Conservation (phyloP, 371 early-diverging fungal species). For the Mortierella sp. region DNA sequence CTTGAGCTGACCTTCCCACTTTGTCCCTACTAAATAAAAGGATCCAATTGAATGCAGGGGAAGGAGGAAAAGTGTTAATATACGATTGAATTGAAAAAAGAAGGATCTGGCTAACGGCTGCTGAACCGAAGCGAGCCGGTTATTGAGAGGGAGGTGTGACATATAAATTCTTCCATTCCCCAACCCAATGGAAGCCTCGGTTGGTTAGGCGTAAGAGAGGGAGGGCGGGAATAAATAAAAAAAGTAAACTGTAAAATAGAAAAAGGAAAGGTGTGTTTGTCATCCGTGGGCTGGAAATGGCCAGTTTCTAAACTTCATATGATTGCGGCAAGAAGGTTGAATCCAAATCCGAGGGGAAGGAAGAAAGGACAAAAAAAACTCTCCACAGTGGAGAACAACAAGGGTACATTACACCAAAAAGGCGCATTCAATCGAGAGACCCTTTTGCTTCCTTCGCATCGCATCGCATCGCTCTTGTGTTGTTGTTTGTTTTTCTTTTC, state of each 20-base stretch:
- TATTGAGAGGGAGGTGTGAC: not conserved
- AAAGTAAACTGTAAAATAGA: not conserved
- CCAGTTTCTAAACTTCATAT: constrained; percentile 19
- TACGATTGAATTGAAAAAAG: not conserved
- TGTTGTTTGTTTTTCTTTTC: constrained; percentile 8
- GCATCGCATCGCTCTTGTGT: not conserved
- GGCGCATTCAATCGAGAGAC: not conserved
- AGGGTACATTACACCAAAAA: not conserved
- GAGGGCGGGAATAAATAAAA: not conserved
- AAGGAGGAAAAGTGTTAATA: not conserved
- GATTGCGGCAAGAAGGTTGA: constrained; percentile 28
- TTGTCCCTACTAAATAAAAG: constrained; percentile 17
- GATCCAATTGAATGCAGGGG: not conserved
- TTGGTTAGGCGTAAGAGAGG: constrained; percentile 8
- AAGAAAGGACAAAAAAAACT: not conserved
- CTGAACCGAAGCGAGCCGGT: constrained; percentile 49
- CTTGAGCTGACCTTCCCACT: constrained; percentile 58
- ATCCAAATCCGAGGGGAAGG: constrained; percentile 21
- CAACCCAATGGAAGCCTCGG: not conserved
- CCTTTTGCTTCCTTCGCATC: not conserved
- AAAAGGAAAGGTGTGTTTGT: constrained; percentile 5
- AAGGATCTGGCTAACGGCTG: constrained; percentile 5
- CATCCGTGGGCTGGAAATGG: constrained; percentile 10
- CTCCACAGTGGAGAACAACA: not conserved
- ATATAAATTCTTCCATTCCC: not conserved